A percentile compares a stretch with the other conserved stretches of the same genome.
Conservation (phyloP, 495 filamentous ascomycete species). For the Podospora conica region DNA sequence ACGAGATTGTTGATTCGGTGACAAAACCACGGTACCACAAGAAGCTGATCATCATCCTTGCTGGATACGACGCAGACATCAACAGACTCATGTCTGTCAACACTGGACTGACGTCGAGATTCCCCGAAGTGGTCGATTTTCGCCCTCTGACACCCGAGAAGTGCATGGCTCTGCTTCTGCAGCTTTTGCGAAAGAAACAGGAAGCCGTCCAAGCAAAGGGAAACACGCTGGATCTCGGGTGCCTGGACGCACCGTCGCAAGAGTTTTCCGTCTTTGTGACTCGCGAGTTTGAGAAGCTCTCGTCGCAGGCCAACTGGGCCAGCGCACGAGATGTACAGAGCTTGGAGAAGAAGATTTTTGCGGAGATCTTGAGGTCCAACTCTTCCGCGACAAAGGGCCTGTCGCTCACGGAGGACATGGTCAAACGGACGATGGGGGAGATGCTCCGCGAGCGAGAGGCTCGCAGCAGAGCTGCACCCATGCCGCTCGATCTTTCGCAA, state of each 20-base stretch:
- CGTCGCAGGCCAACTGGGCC: constrained; percentile 52
- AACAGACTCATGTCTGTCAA: constrained; percentile 61
- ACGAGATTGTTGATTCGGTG: constrained; percentile 64
- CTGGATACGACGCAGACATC: constrained; percentile 67
- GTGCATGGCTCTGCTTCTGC: constrained; percentile 40
- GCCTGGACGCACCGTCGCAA: constrained; percentile 27
- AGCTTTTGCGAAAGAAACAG: constrained; percentile 18
- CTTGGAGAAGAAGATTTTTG: constrained; percentile 48
- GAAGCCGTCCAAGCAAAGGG: constrained; percentile 17
- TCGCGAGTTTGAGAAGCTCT: constrained; percentile 35
- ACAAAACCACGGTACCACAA: constrained; percentile 56
- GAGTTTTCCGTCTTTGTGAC: constrained; percentile 23
- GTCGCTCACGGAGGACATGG: constrained; percentile 25
- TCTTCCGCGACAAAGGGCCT: constrained; percentile 16
- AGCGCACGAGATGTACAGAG: constrained; percentile 63
- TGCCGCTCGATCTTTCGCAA: neutral
- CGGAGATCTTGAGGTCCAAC: constrained; percentile 33
- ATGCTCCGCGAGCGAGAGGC: constrained; percentile 44
- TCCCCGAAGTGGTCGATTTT: constrained; percentile 55
- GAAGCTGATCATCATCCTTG: constrained; percentile 68
- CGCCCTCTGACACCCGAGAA: constrained; percentile 33
- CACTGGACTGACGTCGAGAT: constrained; percentile 52
- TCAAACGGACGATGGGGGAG: constrained; percentile 33
- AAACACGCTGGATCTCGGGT: constrained; percentile 33
- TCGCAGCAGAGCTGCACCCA: constrained; percentile 11